Conservation (phyloP, 257 asterid genomes). For the Verbascum thapsus region DNA sequence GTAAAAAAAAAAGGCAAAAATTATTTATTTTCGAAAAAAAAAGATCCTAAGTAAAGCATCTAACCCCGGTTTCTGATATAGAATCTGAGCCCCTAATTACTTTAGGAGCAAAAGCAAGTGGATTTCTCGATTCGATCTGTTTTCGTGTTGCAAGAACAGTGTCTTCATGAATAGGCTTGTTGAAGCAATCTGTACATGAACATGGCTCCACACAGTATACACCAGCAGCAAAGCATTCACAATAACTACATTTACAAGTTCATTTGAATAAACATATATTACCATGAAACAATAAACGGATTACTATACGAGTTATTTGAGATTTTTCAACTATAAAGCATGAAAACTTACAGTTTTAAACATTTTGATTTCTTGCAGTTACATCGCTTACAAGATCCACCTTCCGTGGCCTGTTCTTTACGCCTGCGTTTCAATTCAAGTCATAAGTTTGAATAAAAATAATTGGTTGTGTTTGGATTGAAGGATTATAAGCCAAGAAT, state of each 20-base stretch:
- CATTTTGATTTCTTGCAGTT: slow-evolving; percentile 73
- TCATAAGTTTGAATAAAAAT: neutral
- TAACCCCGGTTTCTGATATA: slow-evolving; percentile 41
- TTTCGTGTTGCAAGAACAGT: slow-evolving; percentile 67
- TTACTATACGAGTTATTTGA: too few relatives aligned
- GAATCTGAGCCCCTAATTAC: slow-evolving; percentile 50
- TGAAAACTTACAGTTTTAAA: slow-evolving; percentile 58
- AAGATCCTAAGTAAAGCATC: neutral
- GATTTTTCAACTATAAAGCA: neutral
- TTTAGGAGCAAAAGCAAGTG: slow-evolving; percentile 77
- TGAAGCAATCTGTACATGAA: slow-evolving; percentile 65
- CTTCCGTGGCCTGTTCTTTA: slow-evolving; percentile 45
- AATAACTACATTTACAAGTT: slow-evolving; percentile 45
- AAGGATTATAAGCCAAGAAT: too few relatives aligned
- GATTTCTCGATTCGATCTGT: slow-evolving; percentile 69
- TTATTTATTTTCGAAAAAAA: neutral
- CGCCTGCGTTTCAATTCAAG: slow-evolving; percentile 40
- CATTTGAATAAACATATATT: neutral
- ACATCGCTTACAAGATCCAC: slow-evolving; percentile 58
- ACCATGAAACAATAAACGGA: neutral
- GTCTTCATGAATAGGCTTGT: slow-evolving; percentile 64
- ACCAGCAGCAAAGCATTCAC: slow-evolving; percentile 83
- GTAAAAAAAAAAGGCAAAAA: neutral
- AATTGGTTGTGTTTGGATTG: too few relatives aligned
- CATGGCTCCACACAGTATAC: slow-evolving; percentile 70